Percentiles rank a stretch among this genome's conserved stretches.
phyloP scores from a whole-genome alignment of 2,329 filamentous ascomycete genomes.

The Penicillium glabrum region DNA sequence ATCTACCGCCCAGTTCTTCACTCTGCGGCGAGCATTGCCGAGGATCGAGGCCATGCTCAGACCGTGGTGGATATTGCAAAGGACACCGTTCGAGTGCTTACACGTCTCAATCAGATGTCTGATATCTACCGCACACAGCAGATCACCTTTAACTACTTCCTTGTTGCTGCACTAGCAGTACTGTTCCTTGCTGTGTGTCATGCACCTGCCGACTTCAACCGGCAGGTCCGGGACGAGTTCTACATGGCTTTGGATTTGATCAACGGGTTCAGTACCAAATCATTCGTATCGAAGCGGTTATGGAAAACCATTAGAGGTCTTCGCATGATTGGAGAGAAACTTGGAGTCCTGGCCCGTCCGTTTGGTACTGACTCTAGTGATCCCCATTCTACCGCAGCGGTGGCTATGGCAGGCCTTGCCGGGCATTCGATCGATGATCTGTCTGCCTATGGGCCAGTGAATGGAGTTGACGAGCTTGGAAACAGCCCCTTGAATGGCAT shows the following conservation, averaged over 20 bases:
- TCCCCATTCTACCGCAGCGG: conserved; percentile 61
- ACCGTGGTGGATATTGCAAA: conserved; percentile 66
- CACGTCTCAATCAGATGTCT: conserved; percentile 60
- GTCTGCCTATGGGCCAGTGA: conserved; percentile 47
- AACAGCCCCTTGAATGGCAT: conserved; percentile 59
- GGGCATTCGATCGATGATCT: conserved; percentile 62
- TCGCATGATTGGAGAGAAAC: conserved; percentile 62
- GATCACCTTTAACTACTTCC: conserved; percentile 66
- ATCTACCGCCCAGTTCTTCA: conserved; percentile 87
- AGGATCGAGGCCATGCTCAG: conserved; percentile 71
- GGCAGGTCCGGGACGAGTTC: conserved; percentile 64
- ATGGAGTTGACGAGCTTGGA: conserved; percentile 43
- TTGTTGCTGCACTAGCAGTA: conserved; percentile 63
- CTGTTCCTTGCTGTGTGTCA: conserved; percentile 66
- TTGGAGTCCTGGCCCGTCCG: conserved; percentile 52
- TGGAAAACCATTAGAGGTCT: conserved; percentile 65
- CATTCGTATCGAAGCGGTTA: conserved; percentile 60
- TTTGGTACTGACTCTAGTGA: conserved; percentile 48
- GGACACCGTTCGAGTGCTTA: conserved; percentile 63
- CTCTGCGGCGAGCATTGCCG: conserved; percentile 77
- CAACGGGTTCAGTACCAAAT: conserved; percentile 61
- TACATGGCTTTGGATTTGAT: conserved; percentile 66
- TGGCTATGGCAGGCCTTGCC: conserved; percentile 65
- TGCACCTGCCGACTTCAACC: conserved; percentile 61
- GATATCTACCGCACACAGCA: conserved; percentile 66